Percentiles rank a stretch among this genome's conserved stretches.
Evolutionary conservation across 2,329 filamentous ascomycete species (phyloP).

Genomic region (Penicillium sp.): DNA sequence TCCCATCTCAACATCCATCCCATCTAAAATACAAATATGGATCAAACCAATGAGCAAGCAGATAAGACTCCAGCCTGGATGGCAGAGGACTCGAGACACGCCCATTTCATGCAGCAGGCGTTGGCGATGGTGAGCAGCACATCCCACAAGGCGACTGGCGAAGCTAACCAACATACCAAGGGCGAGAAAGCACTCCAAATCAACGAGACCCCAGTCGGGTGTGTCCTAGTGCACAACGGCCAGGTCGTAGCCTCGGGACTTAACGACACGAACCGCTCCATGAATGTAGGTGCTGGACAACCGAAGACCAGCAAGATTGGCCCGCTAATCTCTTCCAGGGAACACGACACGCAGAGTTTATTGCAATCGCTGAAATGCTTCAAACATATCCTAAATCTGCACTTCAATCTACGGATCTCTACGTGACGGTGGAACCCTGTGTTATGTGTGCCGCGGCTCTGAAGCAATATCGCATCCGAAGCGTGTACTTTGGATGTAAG

Average conservation of each 20-base stretch:
- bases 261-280: slow-evolving; percentile 91
- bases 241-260: slow-evolving; percentile 81
- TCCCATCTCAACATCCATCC: no score
- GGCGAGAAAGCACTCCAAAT: slow-evolving; percentile 75
- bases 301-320: not conserved
- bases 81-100: slow-evolving; percentile 37
- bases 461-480: slow-evolving; percentile 77
- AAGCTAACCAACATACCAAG: slow-evolving; percentile 42
- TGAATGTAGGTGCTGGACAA: slow-evolving; percentile 50
- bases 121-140: slow-evolving; percentile 64
- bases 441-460: slow-evolving; percentile 97
- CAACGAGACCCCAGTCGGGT: slow-evolving; percentile 94
- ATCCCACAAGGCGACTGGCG: not conserved
- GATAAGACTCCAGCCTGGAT: slow-evolving; percentile 2
- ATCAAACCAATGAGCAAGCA: not conserved
- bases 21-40: no score
- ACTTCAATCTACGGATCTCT: slow-evolving; percentile 70
- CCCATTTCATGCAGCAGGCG: slow-evolving; percentile 74
- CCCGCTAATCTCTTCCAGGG: slow-evolving; percentile 59
- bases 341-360: slow-evolving; percentile 90
- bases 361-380: slow-evolving; percentile 67
- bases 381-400: slow-evolving; percentile 60
- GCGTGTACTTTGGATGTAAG: slow-evolving; percentile 88
- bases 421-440: slow-evolving; percentile 96
- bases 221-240: slow-evolving; percentile 77